Percentiles rank a stretch among this genome's conserved stretches.
These are phyloP conservation scores for Huiozyma sinensis DNA, from an alignment of 805 yeast species.

Conservation along the genomic window DNA sequence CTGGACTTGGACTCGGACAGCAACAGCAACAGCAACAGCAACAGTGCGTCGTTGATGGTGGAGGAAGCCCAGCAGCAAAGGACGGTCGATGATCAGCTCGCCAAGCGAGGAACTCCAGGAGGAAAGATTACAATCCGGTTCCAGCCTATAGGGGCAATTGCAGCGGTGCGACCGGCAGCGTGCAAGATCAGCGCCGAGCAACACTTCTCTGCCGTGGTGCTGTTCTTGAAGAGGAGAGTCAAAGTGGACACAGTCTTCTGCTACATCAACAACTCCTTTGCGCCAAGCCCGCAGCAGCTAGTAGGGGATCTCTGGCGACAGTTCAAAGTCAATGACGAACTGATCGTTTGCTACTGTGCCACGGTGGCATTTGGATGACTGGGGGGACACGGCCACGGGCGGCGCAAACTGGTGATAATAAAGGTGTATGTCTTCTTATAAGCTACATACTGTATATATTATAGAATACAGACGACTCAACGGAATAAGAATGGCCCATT, in stretches of 20 bases:
- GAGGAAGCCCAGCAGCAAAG: background rate
- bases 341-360: constrained; percentile 28
- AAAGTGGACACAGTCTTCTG: constrained; percentile 20
- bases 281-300: constrained; percentile 27
- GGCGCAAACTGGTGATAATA: background rate
- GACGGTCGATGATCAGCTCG: background rate
- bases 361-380: constrained; percentile 26
- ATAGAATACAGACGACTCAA: background rate
- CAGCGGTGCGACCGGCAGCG: constrained; percentile 17
- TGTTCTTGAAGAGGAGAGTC: constrained; percentile 15
- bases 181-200: constrained; percentile 22
- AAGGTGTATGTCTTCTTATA: background rate
- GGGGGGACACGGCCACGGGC: no score
- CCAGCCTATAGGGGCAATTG: constrained; percentile 25
- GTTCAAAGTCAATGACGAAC: constrained; percentile 22
- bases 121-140: constrained; percentile 20
- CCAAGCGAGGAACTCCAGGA: background rate
- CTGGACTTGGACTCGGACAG: constrained; percentile 10
- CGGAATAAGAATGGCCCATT: background rate
- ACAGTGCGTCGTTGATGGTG: background rate
- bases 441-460: background rate
- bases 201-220: constrained; percentile 18
- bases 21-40: constrained; percentile 1
- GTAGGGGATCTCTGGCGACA: constrained; percentile 26
- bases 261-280: constrained; percentile 29